A percentile compares a stretch with the other conserved stretches of the same genome.
Conservation (phyloP, 306 rosid species). For the Quercus suber region DNA sequence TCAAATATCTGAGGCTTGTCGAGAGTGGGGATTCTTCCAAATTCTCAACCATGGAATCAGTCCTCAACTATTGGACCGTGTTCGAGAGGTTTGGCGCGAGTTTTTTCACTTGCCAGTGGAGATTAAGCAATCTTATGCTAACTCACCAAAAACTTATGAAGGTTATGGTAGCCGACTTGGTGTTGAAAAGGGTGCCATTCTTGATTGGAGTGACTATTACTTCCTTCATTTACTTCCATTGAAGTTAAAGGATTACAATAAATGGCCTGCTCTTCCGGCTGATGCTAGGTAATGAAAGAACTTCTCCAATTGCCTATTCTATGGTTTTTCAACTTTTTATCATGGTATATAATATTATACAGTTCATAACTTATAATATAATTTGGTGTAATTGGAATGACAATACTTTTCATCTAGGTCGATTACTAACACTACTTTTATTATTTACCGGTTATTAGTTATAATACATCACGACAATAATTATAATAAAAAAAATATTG, state of each 20-base stretch:
- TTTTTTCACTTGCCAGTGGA: constrained; percentile 48
- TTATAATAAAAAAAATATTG: no score
- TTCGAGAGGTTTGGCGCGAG: constrained; percentile 34
- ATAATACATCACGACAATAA: no score
- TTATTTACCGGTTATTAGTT: no score
- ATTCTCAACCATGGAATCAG: constrained; percentile 47
- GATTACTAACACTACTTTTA: no score
- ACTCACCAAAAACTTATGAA: constrained; percentile 53
- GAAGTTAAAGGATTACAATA: constrained; percentile 35
- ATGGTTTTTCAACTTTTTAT: no score
- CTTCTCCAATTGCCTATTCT: no score
- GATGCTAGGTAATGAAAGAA: constrained; percentile 25
- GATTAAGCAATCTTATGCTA: constrained; percentile 42
- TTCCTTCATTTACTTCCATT: constrained; percentile 52
- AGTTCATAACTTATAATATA: no score
- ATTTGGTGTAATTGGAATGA: no score
- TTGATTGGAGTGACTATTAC: constrained; percentile 63
- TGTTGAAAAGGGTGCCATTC: constrained; percentile 51
- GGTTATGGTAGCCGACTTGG: constrained; percentile 63
- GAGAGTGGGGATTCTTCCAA: constrained; percentile 56
- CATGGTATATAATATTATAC: no score
- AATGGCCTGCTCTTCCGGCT: constrained; percentile 43
- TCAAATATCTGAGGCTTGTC: constrained; percentile 44
- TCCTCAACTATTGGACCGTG: constrained; percentile 28
- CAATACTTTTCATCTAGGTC: no score